A percentile compares a stretch with the other conserved stretches of the same genome.
Evolutionary conservation across 2,329 filamentous ascomycete species (phyloP).

Genomic region (Alternaria gaisen): DNA sequence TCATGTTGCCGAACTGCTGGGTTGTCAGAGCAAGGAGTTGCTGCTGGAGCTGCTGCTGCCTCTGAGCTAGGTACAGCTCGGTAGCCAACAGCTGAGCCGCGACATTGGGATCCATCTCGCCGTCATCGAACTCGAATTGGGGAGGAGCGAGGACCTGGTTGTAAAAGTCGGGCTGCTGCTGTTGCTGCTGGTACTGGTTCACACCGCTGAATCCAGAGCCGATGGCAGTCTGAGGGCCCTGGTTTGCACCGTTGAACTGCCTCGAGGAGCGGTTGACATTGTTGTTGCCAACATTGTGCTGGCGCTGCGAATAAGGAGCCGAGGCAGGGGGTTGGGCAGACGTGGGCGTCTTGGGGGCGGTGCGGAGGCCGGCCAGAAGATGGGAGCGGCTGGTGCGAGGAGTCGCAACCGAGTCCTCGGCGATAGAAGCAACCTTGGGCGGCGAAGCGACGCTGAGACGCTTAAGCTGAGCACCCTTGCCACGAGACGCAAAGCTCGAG

Average conservation of each 20-base stretch:
- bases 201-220: conserved; percentile 62
- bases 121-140: conserved; percentile 73
- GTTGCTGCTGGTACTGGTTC: conserved; percentile 54
- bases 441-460: conserved; percentile 81
- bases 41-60: conserved; percentile 94
- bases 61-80: conserved; percentile 90
- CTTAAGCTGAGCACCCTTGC: conserved; percentile 87
- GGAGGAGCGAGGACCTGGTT: conserved; percentile 90
- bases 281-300: conserved; percentile 56
- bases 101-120: conserved; percentile 83
- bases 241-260: conserved; percentile 51
- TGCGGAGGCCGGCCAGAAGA: conserved; percentile 89
- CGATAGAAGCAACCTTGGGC: conserved; percentile 72
- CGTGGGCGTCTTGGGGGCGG: conserved; percentile 85
- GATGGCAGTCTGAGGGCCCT: conserved; percentile 67
- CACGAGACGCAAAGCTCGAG: conserved; percentile 84
- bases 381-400: conserved; percentile 95
- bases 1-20: conserved; percentile 65
- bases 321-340: conserved; percentile 70
- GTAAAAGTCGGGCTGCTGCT: conserved; percentile 63
- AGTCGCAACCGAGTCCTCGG: conserved; percentile 71
- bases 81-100: conserved; percentile 91
- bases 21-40: conserved; percentile 83
- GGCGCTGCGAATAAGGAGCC: conserved; percentile 67
- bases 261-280: conserved; percentile 59